These are phyloP conservation scores for Sclerotinia borealis DNA, from an alignment of 2,329 filamentous ascomycete species.

Conservation along the genomic window DNA sequence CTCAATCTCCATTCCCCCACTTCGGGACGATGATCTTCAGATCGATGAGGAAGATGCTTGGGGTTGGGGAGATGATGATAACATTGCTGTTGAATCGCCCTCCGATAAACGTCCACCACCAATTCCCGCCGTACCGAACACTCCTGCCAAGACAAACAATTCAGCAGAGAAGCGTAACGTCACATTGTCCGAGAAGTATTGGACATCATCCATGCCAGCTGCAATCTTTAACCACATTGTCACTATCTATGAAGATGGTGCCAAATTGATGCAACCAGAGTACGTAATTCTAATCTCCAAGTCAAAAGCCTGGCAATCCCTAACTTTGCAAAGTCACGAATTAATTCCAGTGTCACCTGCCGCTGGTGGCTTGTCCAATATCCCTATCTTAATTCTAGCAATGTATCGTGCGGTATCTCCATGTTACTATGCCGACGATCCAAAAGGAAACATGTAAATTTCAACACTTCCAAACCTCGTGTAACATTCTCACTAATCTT, in stretches of 20 bases:
- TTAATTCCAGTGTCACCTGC: conserved; percentile 57
- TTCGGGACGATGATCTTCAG: conserved; percentile 31
- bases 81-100: conserved; percentile 33
- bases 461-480: background rate
- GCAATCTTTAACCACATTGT: conserved; percentile 64
- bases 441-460: conserved; percentile 58
- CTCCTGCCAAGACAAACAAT: background rate
- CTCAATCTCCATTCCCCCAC: background rate
- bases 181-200: conserved; percentile 78
- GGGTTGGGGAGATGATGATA: conserved; percentile 75
- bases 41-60: conserved; percentile 48
- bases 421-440: conserved; percentile 61
- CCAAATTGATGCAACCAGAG: conserved; percentile 48
- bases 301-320: background rate
- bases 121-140: background rate
- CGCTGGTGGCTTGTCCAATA: conserved; percentile 61
- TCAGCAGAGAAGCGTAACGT: conserved; percentile 45
- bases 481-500: background rate
- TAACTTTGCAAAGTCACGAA: conserved; percentile 35
- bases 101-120: conserved; percentile 12
- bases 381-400: conserved; percentile 69
- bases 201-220: conserved; percentile 80
- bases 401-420: conserved; percentile 74
- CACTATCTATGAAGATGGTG: conserved; percentile 53
- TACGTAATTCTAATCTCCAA: conserved; percentile 28